phyloP scores from a whole-genome alignment of 2,329 filamentous ascomycete species.

The Penicillium sp. region DNA sequence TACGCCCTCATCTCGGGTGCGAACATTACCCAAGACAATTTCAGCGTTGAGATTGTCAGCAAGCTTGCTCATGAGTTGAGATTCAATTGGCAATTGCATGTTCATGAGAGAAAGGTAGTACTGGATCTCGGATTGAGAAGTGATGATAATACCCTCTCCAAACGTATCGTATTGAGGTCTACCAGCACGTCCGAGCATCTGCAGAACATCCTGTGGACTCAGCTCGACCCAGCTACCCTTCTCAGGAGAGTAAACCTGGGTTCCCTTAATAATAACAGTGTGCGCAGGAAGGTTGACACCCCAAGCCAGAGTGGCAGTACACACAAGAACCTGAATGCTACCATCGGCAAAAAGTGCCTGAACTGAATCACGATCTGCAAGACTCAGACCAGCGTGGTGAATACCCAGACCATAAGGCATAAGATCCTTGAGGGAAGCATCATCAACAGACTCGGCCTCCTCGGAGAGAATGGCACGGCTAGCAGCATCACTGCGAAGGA shows the following conservation, averaged over 20 bases:
- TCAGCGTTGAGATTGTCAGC: slow-evolving; percentile 97
- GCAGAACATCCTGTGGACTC: slow-evolving; percentile 93
- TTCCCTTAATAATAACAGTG: slow-evolving; percentile 98
- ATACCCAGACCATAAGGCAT: slow-evolving; percentile 97
- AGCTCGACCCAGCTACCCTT: slow-evolving; percentile 98
- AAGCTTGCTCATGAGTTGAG: slow-evolving; percentile 87
- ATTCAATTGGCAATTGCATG: slow-evolving; percentile 95
- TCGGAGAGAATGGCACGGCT: slow-evolving; percentile 85
- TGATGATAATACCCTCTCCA: slow-evolving; percentile 98
- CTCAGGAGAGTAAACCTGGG: slow-evolving; percentile 95
- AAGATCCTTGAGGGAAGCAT: slow-evolving; percentile 87
- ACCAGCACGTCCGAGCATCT: slow-evolving; percentile 97
- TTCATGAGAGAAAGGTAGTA: slow-evolving; percentile 97
- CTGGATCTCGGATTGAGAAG: slow-evolving; percentile 88
- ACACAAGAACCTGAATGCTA: slow-evolving; percentile 90
- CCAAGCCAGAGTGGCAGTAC: slow-evolving; percentile 97
- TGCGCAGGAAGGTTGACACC: slow-evolving; percentile 97
- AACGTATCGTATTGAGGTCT: slow-evolving; percentile 96
- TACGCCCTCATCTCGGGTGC: slow-evolving; percentile 91
- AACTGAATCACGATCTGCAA: slow-evolving; percentile 90
- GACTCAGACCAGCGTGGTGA: slow-evolving; percentile 95
- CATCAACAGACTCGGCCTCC: slow-evolving; percentile 77
- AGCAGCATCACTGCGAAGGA: slow-evolving; percentile 87
- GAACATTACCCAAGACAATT: slow-evolving; percentile 89
- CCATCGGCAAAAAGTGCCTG: slow-evolving; percentile 93